Conservation (phyloP, 306 rosid genomes). For the Prunus davidiana region DNA sequence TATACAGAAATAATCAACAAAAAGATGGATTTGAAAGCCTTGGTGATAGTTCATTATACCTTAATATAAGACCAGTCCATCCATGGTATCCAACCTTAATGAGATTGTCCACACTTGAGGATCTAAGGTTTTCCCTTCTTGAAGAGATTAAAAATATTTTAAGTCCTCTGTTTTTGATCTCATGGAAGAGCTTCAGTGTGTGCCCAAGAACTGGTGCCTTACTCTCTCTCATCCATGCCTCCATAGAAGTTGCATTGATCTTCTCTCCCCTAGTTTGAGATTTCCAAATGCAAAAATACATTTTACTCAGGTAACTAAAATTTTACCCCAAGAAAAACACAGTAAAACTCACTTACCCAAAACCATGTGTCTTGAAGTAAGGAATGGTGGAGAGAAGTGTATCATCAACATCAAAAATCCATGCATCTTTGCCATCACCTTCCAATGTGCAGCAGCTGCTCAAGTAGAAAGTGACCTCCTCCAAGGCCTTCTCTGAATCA, state of each 20-base stretch:
- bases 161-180: conserved; percentile 48
- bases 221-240: conserved; percentile 52
- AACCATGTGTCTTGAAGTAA: conserved; percentile 48
- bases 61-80: conserved; percentile 46
- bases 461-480: conserved; percentile 37
- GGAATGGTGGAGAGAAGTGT: conserved; percentile 73
- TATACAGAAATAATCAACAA: too few species aligned
- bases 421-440: conserved; percentile 69
- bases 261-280: conserved; percentile 42
- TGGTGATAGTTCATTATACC: conserved; percentile 23
- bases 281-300: neutral
- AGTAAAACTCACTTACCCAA: conserved; percentile 34
- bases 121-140: conserved; percentile 53
- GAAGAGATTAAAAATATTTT: conserved; percentile 51
- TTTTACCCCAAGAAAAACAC: too few species aligned
- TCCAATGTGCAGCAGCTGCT: conserved; percentile 39
- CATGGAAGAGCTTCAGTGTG: conserved; percentile 49
- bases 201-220: conserved; percentile 59
- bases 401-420: conserved; percentile 70
- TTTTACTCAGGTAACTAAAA: neutral
- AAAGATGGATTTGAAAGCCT: conserved; percentile 1
- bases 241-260: conserved; percentile 44
- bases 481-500: conserved; percentile 44
- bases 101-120: conserved; percentile 54
- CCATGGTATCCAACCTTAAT: conserved; percentile 65